Base-by-base conservation (phyloP, 148 eudicot species). In the Salicornia ramosissima region DNA sequence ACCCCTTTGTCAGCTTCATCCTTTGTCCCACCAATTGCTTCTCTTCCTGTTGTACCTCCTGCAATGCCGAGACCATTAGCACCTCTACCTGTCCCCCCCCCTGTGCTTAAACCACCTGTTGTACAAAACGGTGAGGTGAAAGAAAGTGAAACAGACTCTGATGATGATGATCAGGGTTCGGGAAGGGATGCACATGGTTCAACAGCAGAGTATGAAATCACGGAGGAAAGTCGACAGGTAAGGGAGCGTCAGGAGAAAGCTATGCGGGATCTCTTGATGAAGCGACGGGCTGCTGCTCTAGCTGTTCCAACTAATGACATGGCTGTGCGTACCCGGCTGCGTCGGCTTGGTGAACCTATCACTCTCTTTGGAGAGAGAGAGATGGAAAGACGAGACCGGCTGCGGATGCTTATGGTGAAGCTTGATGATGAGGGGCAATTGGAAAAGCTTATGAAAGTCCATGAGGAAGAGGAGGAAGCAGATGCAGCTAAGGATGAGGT, bases 351-450 rank as follows among this genome's bases (percentile, higher is more conserved):
- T 65, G 98, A 93, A 62, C 98, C 98, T 11, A 84, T 90, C 16
- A 93, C 98, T 43, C 80, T 93, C 26, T 93, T 86, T 73, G 98
- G 98, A 31, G 98, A 90, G 79, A 88, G 87, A 59, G 98, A 93
- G 75, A 93, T 93, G 98, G 98, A 93, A 77, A 85, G 98, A 73
- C 73, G 98, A n/a, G 98, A 90, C 40, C 85, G 95, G 22, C 71
- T 93, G 69, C 76, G 96, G 83, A 83, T 75, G 84, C 87, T 93
- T 34, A 88, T 93, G 98, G 98, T 86, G 5, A 90, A 84, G 80
- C 88, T 93, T 59, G 98, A 93, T 75, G 67, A 82, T n/a, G 96
- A 90, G 59, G 98, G 98, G 29, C 89, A 93, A 68, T 79, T 90
- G 83, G 98, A 93, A 46, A 88, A 68, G 84, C 78, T 93, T 56